Base-by-base conservation (phyloP, 2,329 filamentous ascomycete species). In the Microdochium bolleyi region DNA sequence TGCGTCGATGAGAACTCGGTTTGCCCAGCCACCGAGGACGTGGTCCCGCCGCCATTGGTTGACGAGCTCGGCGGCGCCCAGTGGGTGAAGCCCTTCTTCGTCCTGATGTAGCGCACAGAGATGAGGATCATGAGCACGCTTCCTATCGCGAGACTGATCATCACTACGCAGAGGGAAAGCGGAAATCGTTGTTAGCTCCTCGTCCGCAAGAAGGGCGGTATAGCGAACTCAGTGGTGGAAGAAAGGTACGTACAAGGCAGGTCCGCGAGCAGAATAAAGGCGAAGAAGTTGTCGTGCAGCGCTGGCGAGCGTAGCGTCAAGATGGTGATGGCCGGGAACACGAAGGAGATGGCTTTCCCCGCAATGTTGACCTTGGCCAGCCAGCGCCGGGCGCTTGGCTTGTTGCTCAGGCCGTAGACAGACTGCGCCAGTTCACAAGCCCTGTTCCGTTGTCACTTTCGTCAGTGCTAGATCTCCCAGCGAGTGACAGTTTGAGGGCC, bases 51-150 rank as follows among this genome's bases (percentile, higher is more conserved):
- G 16, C 41, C 41, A 19, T 21, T 46, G 16, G 13, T 19, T 4
- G 41, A 22, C 9, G 16, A 46, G 41, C 41, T 46, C 52, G 46
- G 16, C 5, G 41, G 41, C 41, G 41, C 13, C 62, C 62, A 64
- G 14, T 62, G 56, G 13, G 58, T 55, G 32, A 63, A 58, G 51
- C 57, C 59, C 49, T 59, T 57, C 24, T 55, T 57, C 1, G 61
- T 58, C 5, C 51, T 53, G 27, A 64, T 50, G 44, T 63, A 62
- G 48, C 57, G 53, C 32, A 55, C 34, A 2, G 60, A 52, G 25
- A 63, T 61, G 24, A 57, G 55, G 14, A 62, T 51, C 55, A 64
- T 59, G 13, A 60, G 61, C 10, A 49, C 30, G 38, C 60, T 62
- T 3, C 58, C 59, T 9, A 62, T 51, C 13, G 60, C 56, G 16